phyloP scores from a whole-genome alignment of 2,329 filamentous ascomycete species.

The Fusarium stilboides region DNA sequence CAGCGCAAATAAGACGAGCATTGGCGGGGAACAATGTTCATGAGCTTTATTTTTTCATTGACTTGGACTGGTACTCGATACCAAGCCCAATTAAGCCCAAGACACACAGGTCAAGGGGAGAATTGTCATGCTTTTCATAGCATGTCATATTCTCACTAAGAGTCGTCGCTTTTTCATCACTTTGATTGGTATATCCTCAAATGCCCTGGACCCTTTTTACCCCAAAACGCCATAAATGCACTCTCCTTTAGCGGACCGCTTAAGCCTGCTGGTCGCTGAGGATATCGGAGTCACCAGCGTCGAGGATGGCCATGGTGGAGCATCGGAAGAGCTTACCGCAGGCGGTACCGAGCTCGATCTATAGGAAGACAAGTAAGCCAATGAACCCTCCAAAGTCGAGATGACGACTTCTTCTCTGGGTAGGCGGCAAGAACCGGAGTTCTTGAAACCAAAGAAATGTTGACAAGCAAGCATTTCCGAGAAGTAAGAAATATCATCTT shows the following conservation, averaged over 20 bases:
- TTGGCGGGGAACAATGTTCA: constrained; percentile 54
- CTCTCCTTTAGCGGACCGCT: constrained; percentile 47
- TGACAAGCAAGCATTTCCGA: constrained; percentile 41
- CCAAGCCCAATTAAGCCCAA: constrained; percentile 47
- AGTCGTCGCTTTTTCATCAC: constrained; percentile 54
- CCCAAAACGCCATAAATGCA: constrained; percentile 62
- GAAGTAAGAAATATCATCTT: constrained; percentile 46
- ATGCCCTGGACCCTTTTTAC: constrained; percentile 56
- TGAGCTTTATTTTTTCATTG: constrained; percentile 58
- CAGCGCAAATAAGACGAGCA: background rate
- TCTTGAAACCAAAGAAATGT: constrained; percentile 45
- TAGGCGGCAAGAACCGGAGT: constrained; percentile 60
- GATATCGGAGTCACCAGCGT: constrained; percentile 99
- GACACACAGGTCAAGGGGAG: constrained; percentile 48
- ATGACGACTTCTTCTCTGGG: constrained; percentile 92
- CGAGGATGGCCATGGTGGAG: constrained; percentile 96
- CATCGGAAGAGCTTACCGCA: constrained; percentile 99
- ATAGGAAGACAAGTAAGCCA: constrained; percentile 70
- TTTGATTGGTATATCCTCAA: constrained; percentile 57
- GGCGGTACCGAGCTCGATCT: constrained; percentile 98
- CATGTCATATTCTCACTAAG: constrained; percentile 44
- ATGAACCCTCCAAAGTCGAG: constrained; percentile 89
- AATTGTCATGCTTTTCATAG: constrained; percentile 30
- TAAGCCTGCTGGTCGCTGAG: constrained; percentile 82
- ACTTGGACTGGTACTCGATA: constrained; percentile 46